A percentile compares a stretch with the other conserved stretches of the same genome.
phyloP scores from a whole-genome alignment of 2,329 filamentous ascomycete species.

The Hypomyces rosellus region DNA sequence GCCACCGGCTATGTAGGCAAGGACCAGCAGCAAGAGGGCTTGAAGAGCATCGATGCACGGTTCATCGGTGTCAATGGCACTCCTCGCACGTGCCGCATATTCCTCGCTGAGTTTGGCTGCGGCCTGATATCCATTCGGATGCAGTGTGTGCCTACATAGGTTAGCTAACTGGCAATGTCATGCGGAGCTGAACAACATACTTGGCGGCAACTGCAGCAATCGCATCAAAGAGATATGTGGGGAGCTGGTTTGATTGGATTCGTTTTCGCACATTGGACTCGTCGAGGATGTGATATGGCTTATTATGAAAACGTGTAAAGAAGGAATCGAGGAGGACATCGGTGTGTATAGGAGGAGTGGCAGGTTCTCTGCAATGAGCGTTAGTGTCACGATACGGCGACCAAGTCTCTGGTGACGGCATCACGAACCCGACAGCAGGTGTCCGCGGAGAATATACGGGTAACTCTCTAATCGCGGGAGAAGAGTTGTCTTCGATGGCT shows the following conservation, averaged over 20 bases:
- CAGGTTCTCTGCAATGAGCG: conserved; percentile 33
- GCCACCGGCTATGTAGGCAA: conserved; percentile 69
- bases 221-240: conserved; percentile 46
- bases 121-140: conserved; percentile 60
- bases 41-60: conserved; percentile 74
- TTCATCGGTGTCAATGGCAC: conserved; percentile 70
- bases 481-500: conserved; percentile 29
- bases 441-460: conserved; percentile 8
- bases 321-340: conserved; percentile 70
- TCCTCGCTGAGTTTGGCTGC: conserved; percentile 65
- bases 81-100: conserved; percentile 62
- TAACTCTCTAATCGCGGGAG: conserved; percentile 12
- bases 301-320: conserved; percentile 72
- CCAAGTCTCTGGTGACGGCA: neutral
- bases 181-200: conserved; percentile 31
- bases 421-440: neutral
- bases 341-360: conserved; percentile 43
- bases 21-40: conserved; percentile 66
- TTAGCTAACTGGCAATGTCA: neutral
- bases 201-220: conserved; percentile 58
- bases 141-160: conserved; percentile 53
- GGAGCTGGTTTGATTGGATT: conserved; percentile 61
- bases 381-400: neutral
- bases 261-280: conserved; percentile 68
- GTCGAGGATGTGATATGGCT: conserved; percentile 76